Evolutionary conservation across 1,284 basidiomycete genomes (phyloP).

Genomic region (Pholiota adiposa): DNA sequence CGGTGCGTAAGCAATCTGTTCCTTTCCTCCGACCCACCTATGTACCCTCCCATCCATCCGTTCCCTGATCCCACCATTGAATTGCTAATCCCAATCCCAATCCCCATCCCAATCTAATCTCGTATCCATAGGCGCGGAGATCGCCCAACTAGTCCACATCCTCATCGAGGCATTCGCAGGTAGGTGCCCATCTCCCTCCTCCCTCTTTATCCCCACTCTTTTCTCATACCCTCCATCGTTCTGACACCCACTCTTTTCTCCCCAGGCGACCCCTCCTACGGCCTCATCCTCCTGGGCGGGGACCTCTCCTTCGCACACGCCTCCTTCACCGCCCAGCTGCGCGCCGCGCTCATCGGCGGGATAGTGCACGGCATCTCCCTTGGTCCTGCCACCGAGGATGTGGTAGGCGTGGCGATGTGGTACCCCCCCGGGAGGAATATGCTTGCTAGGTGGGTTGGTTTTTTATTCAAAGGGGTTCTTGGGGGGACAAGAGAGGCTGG

Average conservation of each 20-base stretch:
- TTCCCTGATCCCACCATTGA: too few species aligned
- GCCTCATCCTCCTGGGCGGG: slow-evolving; percentile 24
- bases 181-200: not conserved
- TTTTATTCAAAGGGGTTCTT: too few species aligned
- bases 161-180: slow-evolving; percentile 20
- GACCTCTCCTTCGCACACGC: slow-evolving; percentile 21
- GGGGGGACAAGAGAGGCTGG: too few species aligned
- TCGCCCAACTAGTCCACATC: slow-evolving; percentile 16
- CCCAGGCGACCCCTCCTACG: slow-evolving; percentile 30
- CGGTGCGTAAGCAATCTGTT: too few species aligned
- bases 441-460: slow-evolving; percentile 23
- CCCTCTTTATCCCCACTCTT: not conserved
- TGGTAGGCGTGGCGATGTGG: slow-evolving; percentile 35
- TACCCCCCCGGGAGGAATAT: slow-evolving; percentile 29
- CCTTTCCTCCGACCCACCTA: too few species aligned
- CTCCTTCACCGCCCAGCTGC: slow-evolving; percentile 23
- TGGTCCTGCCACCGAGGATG: slow-evolving; percentile 24
- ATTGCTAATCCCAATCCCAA: too few species aligned
- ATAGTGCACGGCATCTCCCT: slow-evolving; percentile 28
- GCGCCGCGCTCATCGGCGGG: slow-evolving; percentile 26
- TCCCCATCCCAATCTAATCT: too few species aligned
- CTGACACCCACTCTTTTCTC: not conserved
- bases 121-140: slow-evolving; percentile 14
- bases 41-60: too few species aligned
- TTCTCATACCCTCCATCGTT: too few species aligned